Evolutionary conservation across 2,329 filamentous ascomycete genomes (phyloP).

Genomic region (Orbilia blumenaviensis): DNA sequence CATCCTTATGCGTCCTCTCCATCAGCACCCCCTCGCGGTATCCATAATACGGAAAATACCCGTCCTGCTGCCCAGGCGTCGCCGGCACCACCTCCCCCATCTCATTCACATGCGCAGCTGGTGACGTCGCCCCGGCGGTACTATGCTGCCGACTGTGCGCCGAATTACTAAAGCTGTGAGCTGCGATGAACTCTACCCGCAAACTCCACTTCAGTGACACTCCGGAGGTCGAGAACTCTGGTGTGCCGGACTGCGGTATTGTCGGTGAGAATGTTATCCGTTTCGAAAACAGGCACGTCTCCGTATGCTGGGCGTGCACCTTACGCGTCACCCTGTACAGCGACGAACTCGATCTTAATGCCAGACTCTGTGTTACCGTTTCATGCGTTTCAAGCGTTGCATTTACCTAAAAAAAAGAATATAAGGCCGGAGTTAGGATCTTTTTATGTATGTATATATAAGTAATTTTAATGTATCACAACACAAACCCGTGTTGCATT

Average conservation of each 20-base stretch:
- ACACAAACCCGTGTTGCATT: too few species aligned
- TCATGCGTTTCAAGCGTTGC: constrained; percentile 87
- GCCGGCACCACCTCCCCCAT: constrained; percentile 57
- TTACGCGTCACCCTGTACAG: constrained; percentile 87
- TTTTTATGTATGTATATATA: too few species aligned
- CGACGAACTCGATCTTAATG: constrained; percentile 83
- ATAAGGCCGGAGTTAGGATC: too few species aligned
- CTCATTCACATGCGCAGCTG: constrained; percentile 56
- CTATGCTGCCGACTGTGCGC: constrained; percentile 57
- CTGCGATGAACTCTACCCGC: constrained; percentile 89
- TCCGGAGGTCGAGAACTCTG: constrained; percentile 90
- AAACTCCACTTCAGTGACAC: constrained; percentile 89
- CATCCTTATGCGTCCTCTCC: constrained; percentile 80
- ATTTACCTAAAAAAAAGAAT: constrained; percentile 62
- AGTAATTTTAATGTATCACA: too few species aligned
- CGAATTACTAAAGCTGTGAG: constrained; percentile 63
- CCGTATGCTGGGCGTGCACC: constrained; percentile 78
- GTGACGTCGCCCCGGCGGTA: constrained; percentile 58
- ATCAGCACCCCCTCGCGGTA: constrained; percentile 68
- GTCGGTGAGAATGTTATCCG: constrained; percentile 82
- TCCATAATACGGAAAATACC: constrained; percentile 59
- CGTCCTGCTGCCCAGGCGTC: constrained; percentile 38
- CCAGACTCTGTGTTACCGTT: constrained; percentile 79
- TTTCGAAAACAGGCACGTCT: constrained; percentile 82
- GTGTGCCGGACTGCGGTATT: constrained; percentile 83